Evolutionary conservation across 768 basidiomycete genomes (phyloP), one percentile per base, ranked within the genome.

Genomic region (Rhodosporidiobolus odoratus): DNA sequence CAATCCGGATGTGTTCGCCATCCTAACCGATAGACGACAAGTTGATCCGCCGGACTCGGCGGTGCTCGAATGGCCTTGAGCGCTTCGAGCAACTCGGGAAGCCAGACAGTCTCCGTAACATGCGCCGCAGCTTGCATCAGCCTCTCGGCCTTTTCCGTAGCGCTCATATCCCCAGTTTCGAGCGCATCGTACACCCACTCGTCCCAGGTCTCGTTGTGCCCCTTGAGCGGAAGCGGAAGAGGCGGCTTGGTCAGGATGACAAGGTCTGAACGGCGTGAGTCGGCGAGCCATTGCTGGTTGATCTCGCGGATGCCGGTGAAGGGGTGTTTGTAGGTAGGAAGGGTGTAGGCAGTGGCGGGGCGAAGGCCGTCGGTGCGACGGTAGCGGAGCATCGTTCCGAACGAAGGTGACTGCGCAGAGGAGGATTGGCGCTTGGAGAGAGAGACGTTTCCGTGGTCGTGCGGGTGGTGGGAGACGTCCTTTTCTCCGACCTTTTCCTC

Each of bases 341-440:
- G 40, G 54, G 69, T 67, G 13, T 65, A 52, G 7, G 54, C 37
- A 32, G 65, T 35, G 13, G 68, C 25, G 16, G 72, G 60, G 40
- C 66, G 62, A 48, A 77, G 71, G 6, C 72, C 73, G 56, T 77
- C 77, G 21, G 72, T 66, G 41, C 77, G 70, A 4, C 75, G 69
- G 52, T 77, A 77, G 21, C 77, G 72, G 19, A 77, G 67, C 27
- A 76, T 61, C 30, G 77, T 76, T 35, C 68, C 72, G 45, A 59
- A 66, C 12, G 74, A 62, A 23, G 57, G 27, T 7, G 72, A 69
- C 6, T 58, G 65, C 32, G 65, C n/a, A n/a, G n/a, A n/a, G n/a
- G n/a, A 27, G n/a, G 25, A 32, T 25, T 40, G 59, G 27, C 32
- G 47, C 45, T 54, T 38, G 41, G 40, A 23, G 47, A 32, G 53